phyloP scores from a whole-genome alignment of 2,329 filamentous ascomycete genomes.

The Penicillium sp. region DNA sequence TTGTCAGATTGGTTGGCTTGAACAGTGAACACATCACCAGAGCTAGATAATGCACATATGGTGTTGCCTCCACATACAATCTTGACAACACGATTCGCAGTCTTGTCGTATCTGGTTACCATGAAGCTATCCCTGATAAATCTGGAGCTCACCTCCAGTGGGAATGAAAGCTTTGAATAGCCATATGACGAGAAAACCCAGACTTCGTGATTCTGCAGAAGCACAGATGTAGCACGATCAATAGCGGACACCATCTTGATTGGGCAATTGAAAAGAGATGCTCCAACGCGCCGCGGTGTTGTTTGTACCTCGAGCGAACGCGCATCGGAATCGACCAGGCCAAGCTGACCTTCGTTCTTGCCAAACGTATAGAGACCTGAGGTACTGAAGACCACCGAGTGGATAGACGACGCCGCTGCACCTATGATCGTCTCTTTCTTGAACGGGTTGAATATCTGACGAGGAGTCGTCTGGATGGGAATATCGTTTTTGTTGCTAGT shows the following conservation, averaged over 20 bases:
- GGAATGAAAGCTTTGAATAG: constrained; percentile 86
- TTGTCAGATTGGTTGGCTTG: constrained; percentile 68
- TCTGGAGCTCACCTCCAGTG: constrained; percentile 69
- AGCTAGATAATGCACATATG: constrained; percentile 80
- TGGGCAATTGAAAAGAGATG: constrained; percentile 70
- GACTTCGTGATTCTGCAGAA: constrained; percentile 84
- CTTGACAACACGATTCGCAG: constrained; percentile 68
- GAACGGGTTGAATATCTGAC: constrained; percentile 86
- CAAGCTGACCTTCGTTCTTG: constrained; percentile 90
- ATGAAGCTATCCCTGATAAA: constrained; percentile 66
- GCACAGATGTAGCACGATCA: constrained; percentile 80
- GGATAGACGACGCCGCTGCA: constrained; percentile 82
- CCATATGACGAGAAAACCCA: constrained; percentile 96
- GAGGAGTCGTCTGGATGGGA: constrained; percentile 74
- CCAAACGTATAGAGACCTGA: constrained; percentile 89
- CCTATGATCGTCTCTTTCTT: constrained; percentile 83
- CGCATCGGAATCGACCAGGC: constrained; percentile 91
- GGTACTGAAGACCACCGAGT: constrained; percentile 84
- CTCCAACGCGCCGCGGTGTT: constrained; percentile 81
- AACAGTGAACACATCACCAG: constrained; percentile 86
- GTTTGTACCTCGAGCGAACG: constrained; percentile 82
- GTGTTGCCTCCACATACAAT: constrained; percentile 86
- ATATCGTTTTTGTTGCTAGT: constrained; percentile 69
- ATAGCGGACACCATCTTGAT: constrained; percentile 84
- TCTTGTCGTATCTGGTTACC: constrained; percentile 63